These are phyloP conservation scores for Grosmannia huntii DNA, from an alignment of 2,329 filamentous ascomycete genomes.

Conservation along the genomic window DNA sequence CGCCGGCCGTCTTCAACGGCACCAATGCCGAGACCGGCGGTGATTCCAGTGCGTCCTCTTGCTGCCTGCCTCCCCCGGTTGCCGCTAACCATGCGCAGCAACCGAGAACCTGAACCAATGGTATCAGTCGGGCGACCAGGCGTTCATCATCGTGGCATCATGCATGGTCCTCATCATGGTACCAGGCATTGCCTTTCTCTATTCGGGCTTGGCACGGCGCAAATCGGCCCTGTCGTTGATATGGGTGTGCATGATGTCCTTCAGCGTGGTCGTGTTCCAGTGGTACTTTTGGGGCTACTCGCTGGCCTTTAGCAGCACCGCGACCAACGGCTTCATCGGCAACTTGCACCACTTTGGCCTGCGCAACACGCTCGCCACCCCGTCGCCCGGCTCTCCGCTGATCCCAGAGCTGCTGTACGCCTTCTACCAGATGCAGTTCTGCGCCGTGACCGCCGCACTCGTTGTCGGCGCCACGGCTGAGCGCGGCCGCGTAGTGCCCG, in stretches of 20 bases:
- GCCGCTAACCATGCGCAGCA: constrained; percentile 32
- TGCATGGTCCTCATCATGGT: constrained; percentile 97
- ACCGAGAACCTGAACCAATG: constrained; percentile 89
- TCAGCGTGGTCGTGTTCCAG: constrained; percentile 85
- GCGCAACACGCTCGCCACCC: constrained; percentile 66
- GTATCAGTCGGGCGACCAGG: constrained; percentile 83
- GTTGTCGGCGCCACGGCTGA: constrained; percentile 87
- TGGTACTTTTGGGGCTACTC: constrained; percentile 99
- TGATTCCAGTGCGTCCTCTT: constrained; percentile 56
- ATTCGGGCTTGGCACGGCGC: constrained; percentile 91
- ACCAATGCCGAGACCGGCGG: constrained; percentile 55
- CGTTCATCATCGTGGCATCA: constrained; percentile 79
- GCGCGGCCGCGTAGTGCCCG: constrained; percentile 80
- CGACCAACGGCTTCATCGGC: constrained; percentile 83
- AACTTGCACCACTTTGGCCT: constrained; percentile 82
- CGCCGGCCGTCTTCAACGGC: constrained; percentile 49
- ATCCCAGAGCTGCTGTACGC: constrained; percentile 84
- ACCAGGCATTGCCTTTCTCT: constrained; percentile 91
- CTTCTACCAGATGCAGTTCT: constrained; percentile 99
- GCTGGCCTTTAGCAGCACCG: constrained; percentile 72
- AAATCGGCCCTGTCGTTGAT: constrained; percentile 96
- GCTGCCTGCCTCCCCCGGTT: neutral
- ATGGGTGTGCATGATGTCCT: constrained; percentile 92
- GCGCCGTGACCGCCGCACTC: constrained; percentile 81
- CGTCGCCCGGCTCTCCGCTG: constrained; percentile 79